Conservation (phyloP, 768 basidiomycete species). For the Podaxis sp. region DNA sequence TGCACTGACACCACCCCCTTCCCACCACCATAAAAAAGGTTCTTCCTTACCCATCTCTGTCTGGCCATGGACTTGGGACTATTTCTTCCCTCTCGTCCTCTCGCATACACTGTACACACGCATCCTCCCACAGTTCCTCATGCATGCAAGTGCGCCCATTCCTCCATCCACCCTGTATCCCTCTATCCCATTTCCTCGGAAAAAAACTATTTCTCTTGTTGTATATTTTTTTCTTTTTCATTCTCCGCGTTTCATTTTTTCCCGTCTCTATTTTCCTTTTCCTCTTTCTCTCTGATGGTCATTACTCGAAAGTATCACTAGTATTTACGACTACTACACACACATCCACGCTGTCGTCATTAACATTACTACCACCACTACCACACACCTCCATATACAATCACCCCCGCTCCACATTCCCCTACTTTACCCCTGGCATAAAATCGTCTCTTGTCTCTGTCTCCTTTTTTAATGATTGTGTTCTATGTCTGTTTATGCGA, state of each 20-base stretch:
- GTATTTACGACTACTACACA: not conserved
- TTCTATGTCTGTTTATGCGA: not conserved
- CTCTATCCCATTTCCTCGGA: not conserved
- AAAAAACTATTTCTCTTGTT: not conserved
- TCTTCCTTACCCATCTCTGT: not conserved
- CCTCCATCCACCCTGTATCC: not conserved
- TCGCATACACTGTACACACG: not conserved
- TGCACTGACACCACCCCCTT: not conserved
- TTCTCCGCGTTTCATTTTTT: not conserved
- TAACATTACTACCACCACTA: not conserved
- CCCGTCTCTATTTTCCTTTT: conserved; percentile 9
- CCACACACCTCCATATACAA: not conserved
- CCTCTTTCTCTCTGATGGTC: conserved; percentile 16
- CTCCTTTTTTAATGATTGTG: conserved; percentile 7
- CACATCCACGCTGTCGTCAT: not conserved
- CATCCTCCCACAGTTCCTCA: not conserved
- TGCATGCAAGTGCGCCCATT: not conserved
- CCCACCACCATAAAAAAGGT: conserved; percentile 1
- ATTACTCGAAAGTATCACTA: conserved; percentile 2
- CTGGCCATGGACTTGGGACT: conserved; percentile 1
- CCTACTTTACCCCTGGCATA: not conserved
- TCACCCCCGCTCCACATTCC: conserved; percentile 6
- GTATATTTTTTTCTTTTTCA: conserved; percentile 1
- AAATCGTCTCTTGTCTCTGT: conserved; percentile 1
- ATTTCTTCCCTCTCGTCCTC: not conserved